These are phyloP conservation scores for Mangifera indica DNA, from an alignment of 345 rosid species.

Conservation along the genomic window DNA sequence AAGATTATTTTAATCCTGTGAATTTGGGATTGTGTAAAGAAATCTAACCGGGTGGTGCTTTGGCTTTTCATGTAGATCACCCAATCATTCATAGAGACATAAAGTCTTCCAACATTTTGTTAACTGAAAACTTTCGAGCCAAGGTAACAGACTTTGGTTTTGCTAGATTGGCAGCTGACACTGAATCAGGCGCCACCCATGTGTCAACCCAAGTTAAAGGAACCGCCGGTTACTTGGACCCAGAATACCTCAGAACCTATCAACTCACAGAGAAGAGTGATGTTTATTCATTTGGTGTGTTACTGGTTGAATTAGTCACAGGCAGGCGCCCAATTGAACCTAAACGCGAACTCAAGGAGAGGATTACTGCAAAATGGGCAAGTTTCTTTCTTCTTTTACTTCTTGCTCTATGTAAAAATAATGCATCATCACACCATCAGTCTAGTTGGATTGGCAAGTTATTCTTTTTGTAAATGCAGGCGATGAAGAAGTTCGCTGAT, in stretches of 20 bases:
- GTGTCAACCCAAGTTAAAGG: conserved; percentile 98
- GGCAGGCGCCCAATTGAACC: conserved; percentile 89
- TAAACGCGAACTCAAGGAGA: conserved; percentile 64
- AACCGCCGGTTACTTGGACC: conserved; percentile 94
- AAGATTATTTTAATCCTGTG: background rate
- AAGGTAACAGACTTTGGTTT: conserved; percentile 94
- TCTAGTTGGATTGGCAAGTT: background rate
- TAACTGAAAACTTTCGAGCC: conserved; percentile 81
- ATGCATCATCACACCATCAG: background rate
- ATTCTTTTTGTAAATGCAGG: conserved; percentile 50
- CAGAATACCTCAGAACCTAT: conserved; percentile 82
- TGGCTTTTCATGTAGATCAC: conserved; percentile 55
- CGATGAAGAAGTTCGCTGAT: conserved; percentile 59
- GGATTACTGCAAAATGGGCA: conserved; percentile 86
- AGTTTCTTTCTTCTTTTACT: conserved; percentile 16
- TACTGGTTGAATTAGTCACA: conserved; percentile 72
- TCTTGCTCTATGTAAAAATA: background rate
- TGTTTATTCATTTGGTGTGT: conserved; percentile 88
- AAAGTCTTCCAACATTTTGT: conserved; percentile 92
- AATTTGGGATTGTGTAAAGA: background rate
- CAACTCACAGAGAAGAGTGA: conserved; percentile 94
- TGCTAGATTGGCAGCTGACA: conserved; percentile 77
- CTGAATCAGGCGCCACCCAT: conserved; percentile 80
- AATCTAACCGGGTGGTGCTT: conserved; percentile 11
- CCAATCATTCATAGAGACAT: conserved; percentile 96